Conservation (phyloP, 805 yeast genomes). For the Ogataea angusta region DNA sequence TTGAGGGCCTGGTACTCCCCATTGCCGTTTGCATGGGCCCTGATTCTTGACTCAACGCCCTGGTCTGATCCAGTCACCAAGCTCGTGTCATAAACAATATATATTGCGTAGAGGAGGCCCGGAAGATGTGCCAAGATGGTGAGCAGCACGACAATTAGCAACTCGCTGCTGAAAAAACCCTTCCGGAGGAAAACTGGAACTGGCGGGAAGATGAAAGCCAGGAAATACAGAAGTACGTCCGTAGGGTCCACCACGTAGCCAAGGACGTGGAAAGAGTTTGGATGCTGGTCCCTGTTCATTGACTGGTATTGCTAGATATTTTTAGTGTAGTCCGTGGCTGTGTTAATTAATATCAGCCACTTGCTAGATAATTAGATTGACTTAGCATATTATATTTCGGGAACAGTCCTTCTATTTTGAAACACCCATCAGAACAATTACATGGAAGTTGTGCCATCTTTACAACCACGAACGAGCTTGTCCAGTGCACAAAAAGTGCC, state of each 20-base stretch:
- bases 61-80: slow-evolving; percentile 22
- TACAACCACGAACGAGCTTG: not conserved
- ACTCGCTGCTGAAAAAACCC: slow-evolving; percentile 57
- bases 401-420: not conserved
- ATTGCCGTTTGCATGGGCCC: not conserved
- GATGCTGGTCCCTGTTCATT: slow-evolving; percentile 14
- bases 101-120: slow-evolving; percentile 49
- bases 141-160: slow-evolving; percentile 40
- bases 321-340: not conserved
- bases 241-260: slow-evolving; percentile 25
- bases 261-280: slow-evolving; percentile 15
- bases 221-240: slow-evolving; percentile 56
- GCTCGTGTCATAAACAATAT: slow-evolving; percentile 37
- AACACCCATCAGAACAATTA: not conserved
- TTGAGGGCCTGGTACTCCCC: slow-evolving; percentile 7
- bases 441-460: slow-evolving; percentile 1
- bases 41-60: slow-evolving; percentile 17
- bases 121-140: slow-evolving; percentile 49
- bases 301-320: not conserved
- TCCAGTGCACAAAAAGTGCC: not conserved
- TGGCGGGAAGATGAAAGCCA: slow-evolving; percentile 70
- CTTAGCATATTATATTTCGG: slow-evolving; percentile 1
- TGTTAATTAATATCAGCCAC: not conserved
- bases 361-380: not conserved
- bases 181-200: slow-evolving; percentile 65